Evolutionary conservation across 306 rosid genomes (phyloP), one percentile per base, ranked within the genome.

Genomic region (Rubus parviflorus): DNA sequence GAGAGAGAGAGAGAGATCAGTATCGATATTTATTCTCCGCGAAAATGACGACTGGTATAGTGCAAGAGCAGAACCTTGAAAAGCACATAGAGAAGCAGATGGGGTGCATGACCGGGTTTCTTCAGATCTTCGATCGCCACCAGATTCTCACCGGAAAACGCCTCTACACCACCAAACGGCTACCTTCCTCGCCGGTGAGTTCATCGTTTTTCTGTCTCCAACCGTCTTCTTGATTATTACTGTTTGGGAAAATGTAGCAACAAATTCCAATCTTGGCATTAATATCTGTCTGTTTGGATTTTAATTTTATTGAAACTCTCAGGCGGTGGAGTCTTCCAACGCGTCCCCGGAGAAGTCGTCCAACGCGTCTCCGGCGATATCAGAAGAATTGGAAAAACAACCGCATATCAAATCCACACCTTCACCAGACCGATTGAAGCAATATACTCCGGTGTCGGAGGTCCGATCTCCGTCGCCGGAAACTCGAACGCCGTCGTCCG

Each of bases 61-160:
- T 83, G 22, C 86, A 88, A 17, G 97, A 95, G 40, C 92, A 87
- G 81, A 87, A 87, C 37, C 86, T 90, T 37, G 94, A 91, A n/a
- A 94, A 93, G 47, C 96, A 89, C 14, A 81, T 93, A n/a, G 86
- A 86, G 73, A 93, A 88, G 73, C 98, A 94, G 75, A 95, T 92
- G 90, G 98, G 98, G 4, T 95, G 98, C 97, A 95, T 95, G 97
- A 85, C 97, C 0, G 98, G 98, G 0, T 95, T 95, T 60, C 91
- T 92, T 66, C 92, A 95, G 75, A 95, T 95, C 89, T 95, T 95
- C 81, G 96, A 92, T 51, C 98, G 98, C 70, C 80, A 82, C 60
- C 97, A 94, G 81, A 68, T 92, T 35, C 87, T 92, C 83, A 48
- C 84, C 53, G 91, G 90, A 9, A 95, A 89, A 81, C 97, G 97